phyloP scores from a whole-genome alignment of 371 early-diverging fungal species.

The Actinomucor elegans region DNA sequence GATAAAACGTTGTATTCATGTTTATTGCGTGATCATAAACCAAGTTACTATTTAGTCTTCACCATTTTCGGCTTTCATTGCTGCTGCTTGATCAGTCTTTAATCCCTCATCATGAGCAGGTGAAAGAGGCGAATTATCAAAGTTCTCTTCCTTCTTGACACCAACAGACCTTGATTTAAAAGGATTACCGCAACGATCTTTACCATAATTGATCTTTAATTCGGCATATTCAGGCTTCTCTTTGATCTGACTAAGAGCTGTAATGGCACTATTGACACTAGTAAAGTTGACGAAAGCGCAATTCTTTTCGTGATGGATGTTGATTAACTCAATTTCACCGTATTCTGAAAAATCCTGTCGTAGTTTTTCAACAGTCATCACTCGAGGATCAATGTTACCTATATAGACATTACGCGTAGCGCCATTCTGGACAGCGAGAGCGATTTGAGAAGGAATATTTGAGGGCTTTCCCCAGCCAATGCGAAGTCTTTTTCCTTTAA shows the following conservation, averaged over 20 bases:
- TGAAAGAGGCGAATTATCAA: too few relatives aligned
- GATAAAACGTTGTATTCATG: too few relatives aligned
- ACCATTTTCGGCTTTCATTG: too few relatives aligned
- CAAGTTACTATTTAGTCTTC: too few relatives aligned
- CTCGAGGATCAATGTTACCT: conserved; percentile 59
- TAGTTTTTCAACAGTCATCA: conserved; percentile 59
- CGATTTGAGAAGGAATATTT: conserved; percentile 50
- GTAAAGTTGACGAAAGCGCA: conserved; percentile 87
- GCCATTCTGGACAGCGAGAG: conserved; percentile 60
- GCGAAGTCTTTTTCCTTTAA: conserved; percentile 69
- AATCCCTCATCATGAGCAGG: too few relatives aligned
- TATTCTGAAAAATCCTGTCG: conserved; percentile 65
- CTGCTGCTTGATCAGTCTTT: too few relatives aligned
- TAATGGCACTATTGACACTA: conserved; percentile 54
- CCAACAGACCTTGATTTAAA: too few relatives aligned
- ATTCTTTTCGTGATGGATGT: conserved; percentile 70
- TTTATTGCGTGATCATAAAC: too few relatives aligned
- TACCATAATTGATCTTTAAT: conserved; percentile 71
- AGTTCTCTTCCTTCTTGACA: too few relatives aligned
- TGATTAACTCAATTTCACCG: conserved; percentile 80
- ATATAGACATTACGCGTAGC: conserved; percentile 85
- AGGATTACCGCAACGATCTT: conserved; percentile 78
- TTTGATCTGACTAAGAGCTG: conserved; percentile 51
- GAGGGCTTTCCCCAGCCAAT: conserved; percentile 80
- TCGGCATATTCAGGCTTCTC: conserved; percentile 50